Evolutionary conservation across 495 filamentous ascomycete genomes (phyloP).

Genomic region (Aspergillus cristatus): DNA sequence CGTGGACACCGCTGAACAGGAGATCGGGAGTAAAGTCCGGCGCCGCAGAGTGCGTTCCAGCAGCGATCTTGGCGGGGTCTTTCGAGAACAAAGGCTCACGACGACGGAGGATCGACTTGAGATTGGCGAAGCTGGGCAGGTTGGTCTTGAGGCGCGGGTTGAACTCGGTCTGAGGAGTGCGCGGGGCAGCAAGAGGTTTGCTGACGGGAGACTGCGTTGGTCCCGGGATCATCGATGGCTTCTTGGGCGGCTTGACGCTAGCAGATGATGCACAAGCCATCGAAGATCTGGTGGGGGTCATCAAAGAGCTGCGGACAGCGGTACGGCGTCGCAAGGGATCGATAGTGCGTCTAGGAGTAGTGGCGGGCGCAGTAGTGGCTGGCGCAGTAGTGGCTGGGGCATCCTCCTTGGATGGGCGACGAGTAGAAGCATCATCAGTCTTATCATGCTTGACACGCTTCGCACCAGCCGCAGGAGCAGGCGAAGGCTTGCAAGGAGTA

Average conservation of each 20-base stretch:
- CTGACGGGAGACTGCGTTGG: conserved; percentile 37
- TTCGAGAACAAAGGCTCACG: conserved; percentile 52
- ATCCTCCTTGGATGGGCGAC: conserved; percentile 23
- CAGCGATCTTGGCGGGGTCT: conserved; percentile 51
- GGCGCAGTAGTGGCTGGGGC: conserved; percentile 19
- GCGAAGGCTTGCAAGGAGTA: no score
- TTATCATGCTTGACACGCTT: conserved; percentile 59
- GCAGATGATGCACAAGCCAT: conserved; percentile 46
- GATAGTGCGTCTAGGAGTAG: conserved; percentile 10
- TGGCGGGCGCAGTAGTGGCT: conserved; percentile 32
- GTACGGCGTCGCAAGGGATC: conserved; percentile 19
- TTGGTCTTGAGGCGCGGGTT: conserved; percentile 36
- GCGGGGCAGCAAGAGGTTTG: conserved; percentile 34
- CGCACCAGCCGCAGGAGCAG: conserved; percentile 17
- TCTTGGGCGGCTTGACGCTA: conserved; percentile 49
- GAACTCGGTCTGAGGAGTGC: conserved; percentile 38
- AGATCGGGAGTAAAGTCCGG: conserved; percentile 37
- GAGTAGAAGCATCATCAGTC: conserved; percentile 50
- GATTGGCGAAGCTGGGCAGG: conserved; percentile 30
- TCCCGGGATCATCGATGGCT: conserved; percentile 43
- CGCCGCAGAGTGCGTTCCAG: conserved; percentile 48
- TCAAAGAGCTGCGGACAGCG: conserved; percentile 40
- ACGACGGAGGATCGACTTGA: conserved; percentile 55
- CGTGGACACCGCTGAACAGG: conserved; percentile 27
- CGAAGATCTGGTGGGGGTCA: conserved; percentile 77